Percentiles rank a stretch among this genome's conserved stretches.
Evolutionary conservation across 352 stramenopile species (phyloP).

Genomic region (Globisporangium mamillatum): DNA sequence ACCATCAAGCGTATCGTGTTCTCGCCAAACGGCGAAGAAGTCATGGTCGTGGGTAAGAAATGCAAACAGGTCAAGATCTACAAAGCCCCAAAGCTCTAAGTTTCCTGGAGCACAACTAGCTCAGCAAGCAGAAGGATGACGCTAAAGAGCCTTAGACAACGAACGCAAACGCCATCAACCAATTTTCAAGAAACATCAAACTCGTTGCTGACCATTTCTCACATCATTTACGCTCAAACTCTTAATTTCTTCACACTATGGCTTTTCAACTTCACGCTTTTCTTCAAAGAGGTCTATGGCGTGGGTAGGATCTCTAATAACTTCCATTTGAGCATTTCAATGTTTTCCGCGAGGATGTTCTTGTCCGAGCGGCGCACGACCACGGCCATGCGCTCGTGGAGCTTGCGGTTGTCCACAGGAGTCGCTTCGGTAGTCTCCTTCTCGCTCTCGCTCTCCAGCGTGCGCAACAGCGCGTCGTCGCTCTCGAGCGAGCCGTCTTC

Average conservation of each 20-base stretch:
- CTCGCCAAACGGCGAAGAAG: constrained; percentile 51
- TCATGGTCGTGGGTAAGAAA: constrained; percentile 63
- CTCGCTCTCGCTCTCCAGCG: constrained; percentile 21
- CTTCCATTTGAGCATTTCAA: constrained; percentile 71
- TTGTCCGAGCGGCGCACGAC: constrained; percentile 57
- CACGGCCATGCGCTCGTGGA: constrained; percentile 57
- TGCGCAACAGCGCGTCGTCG: constrained; percentile 34
- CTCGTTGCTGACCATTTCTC: constrained; percentile 4
- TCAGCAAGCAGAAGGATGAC: background rate
- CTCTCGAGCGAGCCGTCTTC: constrained; percentile 36
- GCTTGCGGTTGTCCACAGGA: constrained; percentile 18
- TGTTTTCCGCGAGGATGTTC: constrained; percentile 58
- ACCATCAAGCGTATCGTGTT: constrained; percentile 62
- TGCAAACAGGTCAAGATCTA: constrained; percentile 72
- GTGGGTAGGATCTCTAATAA: constrained; percentile 48
- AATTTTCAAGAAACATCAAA: constrained; percentile 14
- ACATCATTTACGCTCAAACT: background rate
- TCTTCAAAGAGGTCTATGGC: constrained; percentile 20
- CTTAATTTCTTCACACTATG: background rate
- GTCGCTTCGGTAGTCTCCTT: constrained; percentile 11
- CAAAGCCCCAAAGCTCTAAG: constrained; percentile 42
- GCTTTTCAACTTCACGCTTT: background rate
- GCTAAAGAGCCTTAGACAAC: background rate
- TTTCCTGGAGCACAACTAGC: background rate
- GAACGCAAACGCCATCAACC: background rate